These are phyloP conservation scores for Ambrosia trifida DNA, from an alignment of 129 eudicot species.

Conservation along the genomic window DNA sequence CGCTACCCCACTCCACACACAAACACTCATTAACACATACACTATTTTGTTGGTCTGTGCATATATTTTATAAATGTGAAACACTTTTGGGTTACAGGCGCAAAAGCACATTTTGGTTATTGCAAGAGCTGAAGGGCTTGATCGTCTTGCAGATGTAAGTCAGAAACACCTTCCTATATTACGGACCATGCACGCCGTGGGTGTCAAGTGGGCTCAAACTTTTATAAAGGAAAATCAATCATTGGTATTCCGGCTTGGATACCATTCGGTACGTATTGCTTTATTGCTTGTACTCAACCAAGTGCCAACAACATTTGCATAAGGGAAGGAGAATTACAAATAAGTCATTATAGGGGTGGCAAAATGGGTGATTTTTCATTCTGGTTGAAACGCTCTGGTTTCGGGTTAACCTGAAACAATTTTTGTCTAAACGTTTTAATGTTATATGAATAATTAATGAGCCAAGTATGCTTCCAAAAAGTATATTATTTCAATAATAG, in stretches of 20 bases:
- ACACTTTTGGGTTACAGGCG: conserved; percentile 51
- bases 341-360: not conserved
- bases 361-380: not conserved
- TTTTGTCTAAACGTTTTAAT: too few species aligned
- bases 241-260: conserved; percentile 83
- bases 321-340: not conserved
- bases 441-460: not conserved
- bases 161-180: conserved; percentile 61
- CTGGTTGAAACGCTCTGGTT: not conserved
- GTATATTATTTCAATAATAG: not conserved
- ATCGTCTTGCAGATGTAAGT: conserved; percentile 56
- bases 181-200: conserved; percentile 70
- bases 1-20: not conserved
- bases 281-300: conserved; percentile 12
- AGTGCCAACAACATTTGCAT: not conserved
- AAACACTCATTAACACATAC: not conserved
- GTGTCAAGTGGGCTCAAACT: conserved; percentile 68
- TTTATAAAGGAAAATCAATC: conserved; percentile 53
- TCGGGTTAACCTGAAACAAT: too few species aligned
- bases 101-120: conserved; percentile 69
- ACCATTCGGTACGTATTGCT: conserved; percentile 69
- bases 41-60: conserved; percentile 3
- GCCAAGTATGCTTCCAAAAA: conserved; percentile 7
- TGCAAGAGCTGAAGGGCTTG: conserved; percentile 77
- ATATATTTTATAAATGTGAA: not conserved